phyloP scores from a whole-genome alignment of 2,329 filamentous ascomycete genomes.

The Venturia aucupariae region DNA sequence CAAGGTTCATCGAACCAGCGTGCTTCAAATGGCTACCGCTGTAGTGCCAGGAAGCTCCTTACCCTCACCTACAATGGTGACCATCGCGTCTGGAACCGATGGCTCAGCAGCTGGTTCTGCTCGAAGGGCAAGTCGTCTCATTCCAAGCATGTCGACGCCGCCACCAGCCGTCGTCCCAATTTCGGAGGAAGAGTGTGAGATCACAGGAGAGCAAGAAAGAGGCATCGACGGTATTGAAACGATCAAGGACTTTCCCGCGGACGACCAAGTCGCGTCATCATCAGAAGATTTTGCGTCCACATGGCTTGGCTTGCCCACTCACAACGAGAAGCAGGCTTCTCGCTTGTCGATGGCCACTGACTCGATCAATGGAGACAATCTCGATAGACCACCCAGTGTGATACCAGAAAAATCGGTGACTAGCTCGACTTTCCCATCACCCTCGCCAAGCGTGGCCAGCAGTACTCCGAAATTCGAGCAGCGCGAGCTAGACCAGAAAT shows the following conservation, averaged over 20 bases:
- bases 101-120: slow-evolving; percentile 2
- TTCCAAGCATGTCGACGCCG: neutral
- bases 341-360: neutral
- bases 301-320: neutral
- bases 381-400: neutral
- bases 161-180: neutral
- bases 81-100: slow-evolving; percentile 3
- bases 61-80: neutral
- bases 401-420: neutral
- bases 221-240: neutral
- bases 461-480: neutral
- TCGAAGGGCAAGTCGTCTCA: neutral
- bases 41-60: neutral
- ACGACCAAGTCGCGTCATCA: neutral
- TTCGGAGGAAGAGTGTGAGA: neutral
- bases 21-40: slow-evolving; percentile 4
- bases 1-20: neutral
- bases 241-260: neutral
- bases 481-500: neutral
- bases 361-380: neutral
- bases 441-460: neutral
- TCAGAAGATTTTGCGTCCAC: neutral
- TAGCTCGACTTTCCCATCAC: neutral
- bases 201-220: neutral
- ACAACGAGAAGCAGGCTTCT: neutral